Conservation (phyloP, 2,329 filamentous ascomycete species). For the Botrytis sinoallii region DNA sequence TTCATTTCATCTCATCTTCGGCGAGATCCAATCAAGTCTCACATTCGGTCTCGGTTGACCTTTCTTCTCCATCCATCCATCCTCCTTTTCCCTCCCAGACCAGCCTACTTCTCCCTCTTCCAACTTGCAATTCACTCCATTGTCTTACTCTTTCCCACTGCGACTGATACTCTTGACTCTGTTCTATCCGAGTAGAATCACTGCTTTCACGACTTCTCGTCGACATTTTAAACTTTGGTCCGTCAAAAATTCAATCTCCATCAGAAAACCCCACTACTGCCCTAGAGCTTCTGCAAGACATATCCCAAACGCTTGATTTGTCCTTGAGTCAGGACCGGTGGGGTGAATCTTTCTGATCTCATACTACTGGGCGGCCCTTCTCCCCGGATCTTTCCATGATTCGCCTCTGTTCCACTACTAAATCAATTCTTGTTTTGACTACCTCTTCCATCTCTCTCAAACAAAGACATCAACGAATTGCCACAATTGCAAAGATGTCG, state of each 20-base stretch:
- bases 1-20: not conserved
- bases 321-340: slow-evolving; percentile 4
- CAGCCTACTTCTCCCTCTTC: not conserved
- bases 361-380: not conserved
- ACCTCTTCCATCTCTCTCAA: not conserved
- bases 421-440: slow-evolving; percentile 1
- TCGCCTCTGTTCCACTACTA: not conserved
- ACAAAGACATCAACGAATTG: not conserved
- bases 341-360: slow-evolving; percentile 3
- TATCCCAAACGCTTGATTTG: not conserved
- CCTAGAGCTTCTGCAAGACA: slow-evolving; percentile 6
- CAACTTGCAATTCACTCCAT: not conserved
- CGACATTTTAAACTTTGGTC: not conserved
- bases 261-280: not conserved
- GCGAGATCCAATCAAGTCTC: not conserved
- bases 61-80: not conserved
- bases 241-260: not conserved
- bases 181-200: not conserved
- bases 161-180: not conserved
- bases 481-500: slow-evolving; percentile 31
- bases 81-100: not conserved
- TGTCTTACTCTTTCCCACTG: not conserved
- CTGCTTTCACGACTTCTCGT: not conserved
- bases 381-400: slow-evolving; percentile 11
- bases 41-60: not conserved